Base-by-base conservation (phyloP, 2,329 filamentous ascomycete genomes). In the Phialophora macrospora region DNA sequence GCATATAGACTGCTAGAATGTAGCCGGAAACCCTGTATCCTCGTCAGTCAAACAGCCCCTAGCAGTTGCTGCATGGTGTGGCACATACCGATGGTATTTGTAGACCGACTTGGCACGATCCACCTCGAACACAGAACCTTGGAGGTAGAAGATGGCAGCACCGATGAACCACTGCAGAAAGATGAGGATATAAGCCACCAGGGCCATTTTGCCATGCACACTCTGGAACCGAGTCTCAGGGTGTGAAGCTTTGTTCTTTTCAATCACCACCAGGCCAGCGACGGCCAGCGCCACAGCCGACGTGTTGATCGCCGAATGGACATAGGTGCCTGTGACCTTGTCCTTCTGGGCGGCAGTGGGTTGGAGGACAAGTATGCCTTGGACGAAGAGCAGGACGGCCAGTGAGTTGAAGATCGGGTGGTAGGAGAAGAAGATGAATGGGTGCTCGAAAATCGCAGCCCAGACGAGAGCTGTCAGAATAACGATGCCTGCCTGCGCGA, bases 311-410 rank as follows among this genome's bases (percentile, higher is more conserved):
- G 80, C 78, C 26, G 88, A 88, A 78, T 99, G 94, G 55, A 86
- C 76, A 71, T 82, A 78, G 20, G 87, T 85, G 52, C 87, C 87
- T 30, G 80, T 72, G 46, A 78, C 78, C 79, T 97, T 97, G 79
- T 97, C 91, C 17, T 82, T 77, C 1, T 88, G 81, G 0, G 91
- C 91, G 72, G 90, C 86, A 0, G 94, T 97, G 1, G 94, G 95
- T 77, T 99, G 95, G 41, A 98, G 85, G 71, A 95, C 81, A 60
- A 98, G 87, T 70, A 93, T 87, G 62, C 89, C 90, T 82, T 97
- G 90, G 20, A 90, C 85, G 73, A 95, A 83, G 64, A 92, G 83
- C 68, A 97, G 83, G 65, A 96, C 77, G 56, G 88, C 93, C 64
- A 90, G 79, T 70, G 80, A 85, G 73, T 87, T 87, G 71, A 85